Evolutionary conservation across 495 filamentous ascomycete species (phyloP).

Genomic region (Parmelia sp.): DNA sequence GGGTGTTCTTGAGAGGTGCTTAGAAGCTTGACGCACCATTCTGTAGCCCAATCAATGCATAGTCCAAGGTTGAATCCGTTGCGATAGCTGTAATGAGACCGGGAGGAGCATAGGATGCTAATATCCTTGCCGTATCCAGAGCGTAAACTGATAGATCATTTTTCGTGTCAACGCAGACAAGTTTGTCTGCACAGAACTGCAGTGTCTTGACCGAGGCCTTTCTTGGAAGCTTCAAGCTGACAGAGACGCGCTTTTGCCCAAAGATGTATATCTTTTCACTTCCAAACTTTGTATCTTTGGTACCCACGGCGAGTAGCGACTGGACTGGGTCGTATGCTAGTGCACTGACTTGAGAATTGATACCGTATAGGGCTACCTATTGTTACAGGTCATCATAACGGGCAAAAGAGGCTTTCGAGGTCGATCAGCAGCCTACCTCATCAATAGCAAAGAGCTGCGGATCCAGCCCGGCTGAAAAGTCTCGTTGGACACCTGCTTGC

Average conservation of each 20-base stretch:
- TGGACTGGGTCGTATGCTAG: conserved; percentile 90
- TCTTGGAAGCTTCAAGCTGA: conserved; percentile 56
- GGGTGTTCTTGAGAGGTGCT: neutral
- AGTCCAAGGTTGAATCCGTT: conserved; percentile 85
- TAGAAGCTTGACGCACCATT: conserved; percentile 45
- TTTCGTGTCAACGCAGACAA: conserved; percentile 75
- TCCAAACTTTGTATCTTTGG: conserved; percentile 70
- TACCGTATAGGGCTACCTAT: conserved; percentile 71
- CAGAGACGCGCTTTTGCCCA: conserved; percentile 72
- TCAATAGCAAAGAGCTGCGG: conserved; percentile 74
- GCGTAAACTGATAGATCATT: conserved; percentile 80
- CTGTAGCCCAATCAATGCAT: conserved; percentile 72
- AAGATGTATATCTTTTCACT: conserved; percentile 84
- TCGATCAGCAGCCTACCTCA: conserved; percentile 49
- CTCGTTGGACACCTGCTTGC: conserved; percentile 85
- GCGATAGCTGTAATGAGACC: conserved; percentile 62
- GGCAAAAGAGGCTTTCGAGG: neutral
- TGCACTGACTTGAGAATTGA: conserved; percentile 77
- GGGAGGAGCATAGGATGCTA: conserved; percentile 63
- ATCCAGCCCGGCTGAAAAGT: conserved; percentile 73
- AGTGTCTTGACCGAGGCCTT: conserved; percentile 65
- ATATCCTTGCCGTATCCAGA: conserved; percentile 52
- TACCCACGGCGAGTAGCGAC: conserved; percentile 89
- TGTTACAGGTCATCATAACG: conserved; percentile 23
- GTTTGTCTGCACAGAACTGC: conserved; percentile 69